Evolutionary conservation across 129 eudicot genomes (phyloP), one percentile per base, ranked within the genome.

Genomic region (Kitagawia praeruptora): DNA sequence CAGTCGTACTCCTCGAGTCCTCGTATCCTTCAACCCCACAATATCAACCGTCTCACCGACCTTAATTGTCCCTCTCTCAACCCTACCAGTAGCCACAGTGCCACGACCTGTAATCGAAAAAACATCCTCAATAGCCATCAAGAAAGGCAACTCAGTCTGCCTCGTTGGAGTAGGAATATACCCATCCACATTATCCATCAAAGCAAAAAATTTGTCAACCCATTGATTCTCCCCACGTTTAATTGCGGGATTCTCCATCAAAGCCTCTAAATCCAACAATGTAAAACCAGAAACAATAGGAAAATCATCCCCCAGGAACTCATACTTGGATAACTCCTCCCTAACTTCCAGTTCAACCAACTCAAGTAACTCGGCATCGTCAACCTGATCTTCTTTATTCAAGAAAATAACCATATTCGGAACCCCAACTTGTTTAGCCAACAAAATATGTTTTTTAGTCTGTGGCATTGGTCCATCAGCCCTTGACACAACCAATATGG

Each of bases 381-480:
- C 91, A 4, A 85, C 88, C 77, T 82, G 86, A 19, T 87, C 91
- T 37, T 85, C 85, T 44, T 87, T 87, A 77, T 87, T 87, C 54
- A 87, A 45, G 80, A 87, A 87, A 47, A 82, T 86, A 8, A 87
- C 91, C 81, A 87, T 74, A 51, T 80, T 79, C 0, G 91, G 91
- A 0, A 87, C 91, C 1, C 91, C 91, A 14, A 87, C 90, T 75
- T 87, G 91, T 38, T 85, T 85, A 61, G 91, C 91, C 23, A 87
- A 67, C 25, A 87, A 58, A 66, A 87, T 87, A 78, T 87, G 90
- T 77, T 87, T 88, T 45, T 87, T 87, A 6, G 90, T 87, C 54
- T 87, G 88, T 1, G 91, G 91, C 91, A 87, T 87, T 10, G 91
- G 91, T 6, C 91, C 91, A 56, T 87, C 88, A 13, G 91, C 88